Conservation (phyloP, 495 filamentous ascomycete species). For the Oidiodendron maius region DNA sequence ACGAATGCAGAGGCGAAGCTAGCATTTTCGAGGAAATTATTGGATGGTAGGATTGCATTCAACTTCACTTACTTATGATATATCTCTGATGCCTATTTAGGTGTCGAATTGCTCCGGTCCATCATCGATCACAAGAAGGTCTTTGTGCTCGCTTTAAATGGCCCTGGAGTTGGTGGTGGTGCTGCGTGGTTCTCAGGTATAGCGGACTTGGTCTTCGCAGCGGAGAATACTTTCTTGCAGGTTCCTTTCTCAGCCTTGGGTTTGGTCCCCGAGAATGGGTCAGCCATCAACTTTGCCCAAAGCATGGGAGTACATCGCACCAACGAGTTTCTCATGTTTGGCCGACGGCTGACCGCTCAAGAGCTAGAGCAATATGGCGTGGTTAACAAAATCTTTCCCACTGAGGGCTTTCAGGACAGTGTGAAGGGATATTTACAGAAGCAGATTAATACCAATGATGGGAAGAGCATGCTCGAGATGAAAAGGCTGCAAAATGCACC, state of each 20-base stretch:
- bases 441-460: constrained; percentile 19
- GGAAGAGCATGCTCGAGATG: constrained; percentile 25
- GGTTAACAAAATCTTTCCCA: constrained; percentile 19
- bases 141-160: constrained; percentile 23
- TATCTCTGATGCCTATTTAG: constrained; percentile 10
- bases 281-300: constrained; percentile 19
- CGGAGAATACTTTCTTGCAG: constrained; percentile 15
- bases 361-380: constrained; percentile 20
- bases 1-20: neutral
- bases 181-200: constrained; percentile 22
- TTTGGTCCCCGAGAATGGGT: constrained; percentile 23
- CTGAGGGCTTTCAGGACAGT: constrained; percentile 10
- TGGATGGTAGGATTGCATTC: constrained; percentile 6
- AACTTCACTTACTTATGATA: neutral
- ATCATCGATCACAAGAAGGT: constrained; percentile 24
- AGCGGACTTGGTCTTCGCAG: constrained; percentile 21
- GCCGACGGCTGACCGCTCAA: constrained; percentile 16
- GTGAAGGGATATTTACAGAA: constrained; percentile 17
- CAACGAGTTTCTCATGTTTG: constrained; percentile 25
- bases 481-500: constrained; percentile 24
- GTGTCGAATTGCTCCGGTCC: constrained; percentile 19
- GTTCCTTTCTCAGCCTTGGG: constrained; percentile 20
- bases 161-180: constrained; percentile 20
- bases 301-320: constrained; percentile 20
- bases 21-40: neutral